Evolutionary conservation across 2,329 filamentous ascomycete genomes (phyloP), one percentile per base, ranked within the genome.

Genomic region (Sporothrix brasiliensis): DNA sequence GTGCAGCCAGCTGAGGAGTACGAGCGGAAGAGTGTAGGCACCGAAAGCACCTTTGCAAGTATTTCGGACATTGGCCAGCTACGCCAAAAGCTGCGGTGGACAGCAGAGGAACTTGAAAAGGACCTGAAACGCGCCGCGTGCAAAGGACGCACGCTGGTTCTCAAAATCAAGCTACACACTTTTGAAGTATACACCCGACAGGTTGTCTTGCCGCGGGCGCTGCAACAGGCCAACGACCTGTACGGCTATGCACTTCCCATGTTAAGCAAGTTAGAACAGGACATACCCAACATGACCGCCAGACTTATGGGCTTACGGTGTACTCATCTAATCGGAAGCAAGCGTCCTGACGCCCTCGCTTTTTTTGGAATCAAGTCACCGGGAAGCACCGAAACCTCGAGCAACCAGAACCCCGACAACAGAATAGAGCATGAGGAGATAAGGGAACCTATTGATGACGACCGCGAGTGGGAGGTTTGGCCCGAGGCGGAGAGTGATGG

Each of bases 131-230:
- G 88, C 34, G 92, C 92, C 1, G 87, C 92, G 73, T 92, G 92
- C 80, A 97, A 94, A 79, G 94, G 94, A 0, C 88, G 93, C n/a
- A 98, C 94, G 0, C 81, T 99, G 1, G 92, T 93, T 27, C 82
- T 99, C 49, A 99, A 99, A 79, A 86, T 97, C 74, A 99, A 99
- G 78, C 82, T 98, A 9, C 92, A 97, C 78, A 97, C 93, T 0
- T 99, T 94, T 76, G 94, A 98, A 79, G 92, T 97, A 24, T 86
- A 92, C 67, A 97, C 94, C 0, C 86, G 95, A 44, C 95, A 99
- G 77, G 86, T 88, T 6, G 87, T 91, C 3, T 86, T 90, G 2
- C 90, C 92, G 0, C 91, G 89, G 74, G 89, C 93, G 0, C 85
- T 97, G 1, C 86, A 81, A 65, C 82, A 86, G 6, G 91, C 93